These are phyloP conservation scores for Ichthyophthirius multifiliis DNA, from an alignment of 169 alveolate species.

Conservation along the genomic window DNA sequence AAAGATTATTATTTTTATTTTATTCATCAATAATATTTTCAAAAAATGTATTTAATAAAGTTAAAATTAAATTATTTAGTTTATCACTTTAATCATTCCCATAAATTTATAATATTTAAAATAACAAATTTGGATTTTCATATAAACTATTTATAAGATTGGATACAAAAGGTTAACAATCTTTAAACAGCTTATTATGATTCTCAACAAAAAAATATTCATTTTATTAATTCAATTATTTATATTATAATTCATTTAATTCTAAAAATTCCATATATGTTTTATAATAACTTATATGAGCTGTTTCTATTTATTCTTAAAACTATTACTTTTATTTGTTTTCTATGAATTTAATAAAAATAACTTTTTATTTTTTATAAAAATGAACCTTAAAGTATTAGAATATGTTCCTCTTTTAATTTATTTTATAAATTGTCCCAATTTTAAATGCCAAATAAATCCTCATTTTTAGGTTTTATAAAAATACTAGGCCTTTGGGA, in stretches of 20 bases:
- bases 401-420: background rate
- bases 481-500: no score
- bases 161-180: background rate
- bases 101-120: background rate
- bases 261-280: background rate
- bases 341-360: background rate
- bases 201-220: background rate
- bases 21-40: slow-evolving; percentile 7
- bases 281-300: background rate
- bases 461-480: background rate
- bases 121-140: background rate
- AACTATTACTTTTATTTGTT: background rate
- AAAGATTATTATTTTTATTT: background rate
- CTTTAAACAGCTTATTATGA: background rate
- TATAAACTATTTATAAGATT: background rate
- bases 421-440: background rate
- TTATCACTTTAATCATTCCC: background rate
- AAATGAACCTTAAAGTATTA: background rate
- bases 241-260: background rate
- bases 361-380: background rate
- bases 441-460: background rate
- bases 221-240: background rate
- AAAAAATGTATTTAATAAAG: slow-evolving; percentile 4
- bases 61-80: background rate
- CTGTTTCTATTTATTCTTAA: background rate